These are phyloP conservation scores for Chaetomidium leptoderma DNA, from an alignment of 495 filamentous ascomycete genomes.

Conservation along the genomic window DNA sequence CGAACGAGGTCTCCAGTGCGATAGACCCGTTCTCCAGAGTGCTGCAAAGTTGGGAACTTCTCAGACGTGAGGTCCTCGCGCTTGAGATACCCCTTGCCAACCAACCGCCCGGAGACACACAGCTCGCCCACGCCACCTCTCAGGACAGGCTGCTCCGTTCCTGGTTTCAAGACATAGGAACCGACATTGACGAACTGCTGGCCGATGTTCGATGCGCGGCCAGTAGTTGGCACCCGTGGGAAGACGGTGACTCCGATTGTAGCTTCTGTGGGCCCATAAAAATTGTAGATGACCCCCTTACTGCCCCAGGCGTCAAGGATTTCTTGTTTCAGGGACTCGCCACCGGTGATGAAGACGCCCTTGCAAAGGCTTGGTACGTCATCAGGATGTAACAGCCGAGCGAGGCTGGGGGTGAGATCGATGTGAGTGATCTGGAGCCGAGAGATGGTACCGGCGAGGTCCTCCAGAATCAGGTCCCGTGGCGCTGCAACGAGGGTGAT, in stretches of 20 bases:
- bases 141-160: constrained; percentile 63
- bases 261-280: constrained; percentile 80
- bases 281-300: constrained; percentile 64
- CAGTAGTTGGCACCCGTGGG: constrained; percentile 62
- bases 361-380: constrained; percentile 63
- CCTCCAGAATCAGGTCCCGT: constrained; percentile 71
- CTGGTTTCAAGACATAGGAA: constrained; percentile 69
- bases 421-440: constrained; percentile 77
- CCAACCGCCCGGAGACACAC: constrained; percentile 78
- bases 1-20: constrained; percentile 77
- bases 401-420: constrained; percentile 71
- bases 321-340: constrained; percentile 67
- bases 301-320: constrained; percentile 68
- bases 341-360: constrained; percentile 74
- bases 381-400: constrained; percentile 55
- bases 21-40: constrained; percentile 57
- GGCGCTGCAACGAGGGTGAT: constrained; percentile 75
- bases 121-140: constrained; percentile 82
- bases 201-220: constrained; percentile 81
- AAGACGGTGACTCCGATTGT: constrained; percentile 86
- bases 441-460: constrained; percentile 65
- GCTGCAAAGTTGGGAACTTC: constrained; percentile 54
- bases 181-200: constrained; percentile 77
- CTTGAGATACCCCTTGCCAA: constrained; percentile 84
- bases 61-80: constrained; percentile 62